Evolutionary conservation across 805 yeast genomes (phyloP).

Genomic region (Kluyveromyces lactis): DNA sequence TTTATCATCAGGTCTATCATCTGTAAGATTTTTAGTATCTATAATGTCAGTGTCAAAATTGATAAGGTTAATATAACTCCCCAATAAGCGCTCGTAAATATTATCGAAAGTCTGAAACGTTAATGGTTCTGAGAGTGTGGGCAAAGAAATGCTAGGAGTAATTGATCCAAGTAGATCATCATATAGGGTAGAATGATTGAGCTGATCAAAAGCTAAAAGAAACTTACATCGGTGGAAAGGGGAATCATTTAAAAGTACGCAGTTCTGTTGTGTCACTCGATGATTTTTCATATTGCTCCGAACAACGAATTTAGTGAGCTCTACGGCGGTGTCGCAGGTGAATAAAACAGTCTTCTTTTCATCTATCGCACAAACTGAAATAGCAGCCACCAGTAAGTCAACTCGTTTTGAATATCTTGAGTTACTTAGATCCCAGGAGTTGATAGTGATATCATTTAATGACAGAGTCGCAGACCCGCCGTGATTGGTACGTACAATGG

Average conservation of each 20-base stretch:
- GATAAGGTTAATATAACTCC: slow-evolving; percentile 14
- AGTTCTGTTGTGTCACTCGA: slow-evolving; percentile 50
- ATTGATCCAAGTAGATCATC: slow-evolving; percentile 44
- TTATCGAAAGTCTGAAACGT: slow-evolving; percentile 39
- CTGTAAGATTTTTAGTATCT: slow-evolving; percentile 10
- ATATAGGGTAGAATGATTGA: slow-evolving; percentile 38
- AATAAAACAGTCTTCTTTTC: slow-evolving; percentile 26
- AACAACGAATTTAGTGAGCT: slow-evolving; percentile 51
- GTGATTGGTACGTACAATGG: too few relatives aligned
- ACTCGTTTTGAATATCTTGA: slow-evolving; percentile 49
- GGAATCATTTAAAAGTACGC: slow-evolving; percentile 64
- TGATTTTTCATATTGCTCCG: slow-evolving; percentile 40
- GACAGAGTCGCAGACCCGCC: not conserved
- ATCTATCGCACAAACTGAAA: slow-evolving; percentile 29
- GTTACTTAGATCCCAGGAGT: slow-evolving; percentile 64
- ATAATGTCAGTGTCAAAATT: slow-evolving; percentile 7
- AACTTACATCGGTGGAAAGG: slow-evolving; percentile 78
- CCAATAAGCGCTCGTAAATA: slow-evolving; percentile 31
- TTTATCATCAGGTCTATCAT: not conserved
- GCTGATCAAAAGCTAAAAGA: slow-evolving; percentile 41
- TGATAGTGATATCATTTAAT: slow-evolving; percentile 27
- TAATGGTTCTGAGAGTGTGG: slow-evolving; percentile 55
- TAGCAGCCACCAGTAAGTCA: slow-evolving; percentile 40
- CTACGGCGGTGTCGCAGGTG: slow-evolving; percentile 48
- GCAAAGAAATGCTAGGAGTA: slow-evolving; percentile 53